Evolutionary conservation across 2,329 filamentous ascomycete genomes (phyloP), one percentile per base, ranked within the genome.

Genomic region (Penicillium sp.): DNA sequence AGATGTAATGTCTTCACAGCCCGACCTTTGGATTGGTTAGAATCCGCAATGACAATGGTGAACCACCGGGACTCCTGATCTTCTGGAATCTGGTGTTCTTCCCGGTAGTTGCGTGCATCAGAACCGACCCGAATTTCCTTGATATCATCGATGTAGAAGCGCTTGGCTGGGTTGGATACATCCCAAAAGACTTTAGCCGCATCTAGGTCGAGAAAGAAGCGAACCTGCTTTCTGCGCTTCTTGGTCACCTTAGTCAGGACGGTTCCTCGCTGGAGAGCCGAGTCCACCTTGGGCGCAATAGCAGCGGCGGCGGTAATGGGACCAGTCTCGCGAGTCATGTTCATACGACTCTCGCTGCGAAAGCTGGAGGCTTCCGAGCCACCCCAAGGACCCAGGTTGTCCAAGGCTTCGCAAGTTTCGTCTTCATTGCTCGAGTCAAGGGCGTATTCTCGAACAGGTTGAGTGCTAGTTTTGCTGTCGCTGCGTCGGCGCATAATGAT

Each of bases 91-190:
- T 85, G 84, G 67, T 89, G 90, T 71, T 97, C 92, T 65, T 93
- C 86, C 39, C 90, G 88, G 70, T 96, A 96, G 69, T 96, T 93
- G 53, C 89, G 85, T 16, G 93, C 90, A 69, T 97, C 90, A 11
- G 83, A 83, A 16, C 90, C 91, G 32, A 87, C 85, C 58, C 92
- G 86, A 44, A 97, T 91, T 67, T 96, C 91, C 67, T 90, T 88
- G 66, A 99, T 93, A 70, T 97, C 91, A 67, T 99, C 94, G 59
- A 99, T 90, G 71, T 96, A 95, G 60, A 99, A 88, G 49, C 85
- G 86, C 71, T 97, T 97, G 23, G 85, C 84, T 1, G 89, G 86
- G 34, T 90, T 86, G 8, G 82, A 84, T 43, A 85, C 83, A 71
- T 96, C 89, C 93, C 93, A 97, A 26, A 83, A 88, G 23, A 99